Base-by-base conservation (phyloP, 1,284 basidiomycete genomes). In the Irpex sp. region DNA sequence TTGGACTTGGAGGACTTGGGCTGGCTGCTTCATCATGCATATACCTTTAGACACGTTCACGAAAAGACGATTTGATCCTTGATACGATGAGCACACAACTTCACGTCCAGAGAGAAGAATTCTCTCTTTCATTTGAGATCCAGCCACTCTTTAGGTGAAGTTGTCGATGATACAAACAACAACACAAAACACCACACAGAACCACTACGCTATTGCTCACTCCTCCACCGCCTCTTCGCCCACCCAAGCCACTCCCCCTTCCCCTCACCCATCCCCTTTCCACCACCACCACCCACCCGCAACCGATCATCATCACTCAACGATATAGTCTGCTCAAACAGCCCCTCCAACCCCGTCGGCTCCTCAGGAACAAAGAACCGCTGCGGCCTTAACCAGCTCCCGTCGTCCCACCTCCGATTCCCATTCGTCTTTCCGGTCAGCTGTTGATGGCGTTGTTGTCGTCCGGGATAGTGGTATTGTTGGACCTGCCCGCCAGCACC, bases 301-400 rank as follows among this genome's bases (percentile, higher is more conserved):
- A 49, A 39, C 54, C 63, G 65, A 51, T 68, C 70, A 10, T 59
- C 60, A 55, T 71, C 71, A 33, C 64, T 67, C 14, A 72, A 65
- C 33, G 63, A 68, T 35, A 80, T 81, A 14, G 89, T 85, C 59
- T 77, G 78, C 65, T 86, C 86, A 62, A 92, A 84, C n/a, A 92
- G 73, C 49, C 78, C 77, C 72, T 93, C 90, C 3, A 93, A 77
- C 3, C 90, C 91, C 0, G 90, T 92, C 2, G 89, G 87, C 65
- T 85, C 80, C 68, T 91, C 88, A 0, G 88, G 87, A 10, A 86
- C 82, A 65, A 90, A 90, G 69, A 90, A 90, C n/a, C 80, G 80
- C 67, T 88, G 87, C 2, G 85, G 86, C 3, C 83, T 81, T 52
- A 89, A 66, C 52, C 52, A 54, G 23, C 52, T 54, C 14, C 52